phyloP scores from a whole-genome alignment of 805 yeast species.

The Wickerhamiella kurtzmanii region DNA sequence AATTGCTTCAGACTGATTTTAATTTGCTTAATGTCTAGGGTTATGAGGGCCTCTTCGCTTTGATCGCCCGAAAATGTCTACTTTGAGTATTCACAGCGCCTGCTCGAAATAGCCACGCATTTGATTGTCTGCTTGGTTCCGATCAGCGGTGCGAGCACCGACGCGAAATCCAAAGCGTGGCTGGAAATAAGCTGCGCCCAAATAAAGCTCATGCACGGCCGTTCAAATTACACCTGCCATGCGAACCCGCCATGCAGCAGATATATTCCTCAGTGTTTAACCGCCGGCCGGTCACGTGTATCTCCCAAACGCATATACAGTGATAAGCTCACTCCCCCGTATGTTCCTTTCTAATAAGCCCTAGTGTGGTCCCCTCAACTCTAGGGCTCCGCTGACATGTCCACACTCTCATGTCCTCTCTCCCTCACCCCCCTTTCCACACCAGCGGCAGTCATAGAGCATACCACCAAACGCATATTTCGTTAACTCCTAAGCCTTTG shows the following conservation, averaged over 20 bases:
- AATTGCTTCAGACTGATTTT: too few relatives aligned
- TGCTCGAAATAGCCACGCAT: neutral
- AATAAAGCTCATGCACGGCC: neutral
- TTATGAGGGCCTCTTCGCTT: too few relatives aligned
- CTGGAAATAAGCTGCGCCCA: neutral
- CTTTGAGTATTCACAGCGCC: neutral
- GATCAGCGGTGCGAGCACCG: neutral
- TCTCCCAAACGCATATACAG: neutral
- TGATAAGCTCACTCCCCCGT: too few relatives aligned
- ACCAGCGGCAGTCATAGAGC: neutral
- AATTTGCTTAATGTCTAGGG: too few relatives aligned
- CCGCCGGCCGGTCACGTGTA: neutral
- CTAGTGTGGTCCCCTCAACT: neutral
- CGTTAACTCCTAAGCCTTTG: too few relatives aligned
- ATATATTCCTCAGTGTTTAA: too few relatives aligned
- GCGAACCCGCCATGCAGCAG: neutral
- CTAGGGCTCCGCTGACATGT: neutral
- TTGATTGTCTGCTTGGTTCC: too few relatives aligned
- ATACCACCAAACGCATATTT: too few relatives aligned
- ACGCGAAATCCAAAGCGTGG: neutral
- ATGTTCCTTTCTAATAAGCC: too few relatives aligned
- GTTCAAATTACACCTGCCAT: neutral
- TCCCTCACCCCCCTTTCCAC: too few relatives aligned
- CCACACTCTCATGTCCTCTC: too few relatives aligned
- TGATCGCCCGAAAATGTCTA: too few relatives aligned